Base-by-base conservation (phyloP, 306 rosid genomes). In the Citrullus colocynthis region DNA sequence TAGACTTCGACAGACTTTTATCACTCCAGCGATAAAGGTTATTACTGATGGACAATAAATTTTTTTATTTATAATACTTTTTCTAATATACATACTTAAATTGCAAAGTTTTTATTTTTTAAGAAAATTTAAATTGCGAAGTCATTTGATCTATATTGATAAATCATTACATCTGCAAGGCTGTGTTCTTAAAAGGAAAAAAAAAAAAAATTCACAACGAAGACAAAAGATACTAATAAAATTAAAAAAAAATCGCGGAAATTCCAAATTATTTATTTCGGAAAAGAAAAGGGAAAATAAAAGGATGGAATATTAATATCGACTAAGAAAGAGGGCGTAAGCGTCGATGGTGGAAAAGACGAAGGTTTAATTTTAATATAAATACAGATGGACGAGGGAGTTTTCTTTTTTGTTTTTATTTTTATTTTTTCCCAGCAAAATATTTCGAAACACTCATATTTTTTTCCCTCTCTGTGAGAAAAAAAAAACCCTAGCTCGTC, bases 401-500 rank as follows among this genome's bases (percentile, higher is more conserved):
- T 76, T 64, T 67, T 48, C 3, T 45, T 45, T 45, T 11, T 2
- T 45, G 7, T 4, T 5, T 48, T 48, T 48, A 32, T 48, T 48
- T 48, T 78, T 39, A 34, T 30, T 37, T 80, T 24, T 48, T 64
- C 75, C 41, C 54, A 48, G 45, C 52, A 4, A 63, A 78, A 77
- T 18, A 41, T 66, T 79, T 69, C 62, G 15, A 55, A 75, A 73
- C 58, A 6, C 78, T 64, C 3, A 42, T 74, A 6, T 66, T 52
- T 67, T 62, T 41, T 85, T 69, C 72, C 66, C 77, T 80, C 61
- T 18, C 61, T 20, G 18, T 72, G 1, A 28, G 16, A 36, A 57
- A 55, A 78, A 51, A 74, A 73, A 70, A 77, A 62, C 58, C 49
- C 74, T 42, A 5, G 57, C 36, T 39, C 41, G 69, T 45, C 57